Evolutionary conservation across 2,329 filamentous ascomycete species (phyloP), one percentile per base, ranked within the genome.

Genomic region (Metarhizium rileyi): DNA sequence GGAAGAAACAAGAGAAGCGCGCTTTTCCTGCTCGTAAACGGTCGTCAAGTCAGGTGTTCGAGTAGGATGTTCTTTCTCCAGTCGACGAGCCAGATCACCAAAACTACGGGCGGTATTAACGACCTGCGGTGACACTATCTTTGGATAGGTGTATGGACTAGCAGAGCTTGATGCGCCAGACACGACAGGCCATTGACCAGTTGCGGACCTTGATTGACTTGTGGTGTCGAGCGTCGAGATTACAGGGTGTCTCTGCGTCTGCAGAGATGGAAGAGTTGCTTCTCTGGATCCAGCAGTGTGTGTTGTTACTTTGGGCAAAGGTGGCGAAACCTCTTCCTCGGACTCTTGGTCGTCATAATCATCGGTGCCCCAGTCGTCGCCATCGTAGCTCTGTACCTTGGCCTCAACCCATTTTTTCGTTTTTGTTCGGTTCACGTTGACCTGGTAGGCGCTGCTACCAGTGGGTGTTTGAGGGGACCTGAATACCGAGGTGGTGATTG

Each of bases 341-440:
- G 68, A 66, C 40, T 72, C 68, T 38, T 79, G 76, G 48, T 83
- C 78, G n/a, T 81, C 77, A 51, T 80, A 77, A 8, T 83, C 79
- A 33, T 84, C 81, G 50, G 75, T 85, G 33, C 89, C 91, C 90
- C 91, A 96, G 62, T 95, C 91, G 60, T 94, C 90, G 55, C 90
- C 91, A 60, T 91, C 90, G 62, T 97, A 97, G 62, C 81, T 87
- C 59, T 86, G 83, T 51, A 81, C 76, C 66, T 90, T 91, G 33
- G 91, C 91, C 61, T 95, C 86, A 35, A 91, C 85, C 91, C 91
- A 97, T 78, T 95, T 95, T 69, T 84, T 87, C 49, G 90, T 96
- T 71, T 95, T 95, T 50, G 83, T 79, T 53, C 91, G 83, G 68
- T 87, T 91, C 45, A 96, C 83, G 65, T 95, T 94, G 47, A 89